Evolutionary conservation across 2,329 filamentous ascomycete genomes (phyloP).

Genomic region (Hymenoscyphus repandus): DNA sequence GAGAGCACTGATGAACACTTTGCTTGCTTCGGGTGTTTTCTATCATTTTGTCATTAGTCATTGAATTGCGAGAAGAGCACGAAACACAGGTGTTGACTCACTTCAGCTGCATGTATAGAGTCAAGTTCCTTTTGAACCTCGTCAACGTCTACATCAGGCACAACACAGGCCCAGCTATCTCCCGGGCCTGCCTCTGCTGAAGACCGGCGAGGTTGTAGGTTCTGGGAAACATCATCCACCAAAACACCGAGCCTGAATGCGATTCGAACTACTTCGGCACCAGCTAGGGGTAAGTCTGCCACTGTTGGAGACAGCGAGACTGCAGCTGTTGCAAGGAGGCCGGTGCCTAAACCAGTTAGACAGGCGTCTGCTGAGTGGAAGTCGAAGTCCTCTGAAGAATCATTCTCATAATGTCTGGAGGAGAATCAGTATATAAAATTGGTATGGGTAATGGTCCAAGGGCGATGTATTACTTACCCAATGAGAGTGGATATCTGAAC

Average conservation of each 20-base stretch:
- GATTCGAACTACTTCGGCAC: conserved; percentile 37
- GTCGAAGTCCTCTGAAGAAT: conserved; percentile 18
- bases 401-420: conserved; percentile 32
- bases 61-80: too few relatives aligned
- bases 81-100: too few relatives aligned
- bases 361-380: conserved; percentile 23
- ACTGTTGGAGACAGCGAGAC: conserved; percentile 37
- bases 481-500: conserved; percentile 40
- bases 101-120: conserved; percentile 24
- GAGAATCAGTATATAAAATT: too few relatives aligned
- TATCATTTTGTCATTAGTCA: too few relatives aligned
- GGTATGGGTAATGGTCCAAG: neutral
- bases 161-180: conserved; percentile 39
- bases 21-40: conserved; percentile 23
- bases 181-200: conserved; percentile 9
- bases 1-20: conserved; percentile 16
- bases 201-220: conserved; percentile 35
- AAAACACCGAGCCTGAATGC: conserved; percentile 43
- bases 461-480: conserved; percentile 39
- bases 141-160: conserved; percentile 30
- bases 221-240: conserved; percentile 38
- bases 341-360: conserved; percentile 41
- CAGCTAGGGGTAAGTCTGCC: conserved; percentile 36
- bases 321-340: conserved; percentile 39
- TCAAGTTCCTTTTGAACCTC: conserved; percentile 37